Evolutionary conservation across 306 rosid genomes (phyloP), one percentile per base, ranked within the genome.

Genomic region (Senna tora): DNA sequence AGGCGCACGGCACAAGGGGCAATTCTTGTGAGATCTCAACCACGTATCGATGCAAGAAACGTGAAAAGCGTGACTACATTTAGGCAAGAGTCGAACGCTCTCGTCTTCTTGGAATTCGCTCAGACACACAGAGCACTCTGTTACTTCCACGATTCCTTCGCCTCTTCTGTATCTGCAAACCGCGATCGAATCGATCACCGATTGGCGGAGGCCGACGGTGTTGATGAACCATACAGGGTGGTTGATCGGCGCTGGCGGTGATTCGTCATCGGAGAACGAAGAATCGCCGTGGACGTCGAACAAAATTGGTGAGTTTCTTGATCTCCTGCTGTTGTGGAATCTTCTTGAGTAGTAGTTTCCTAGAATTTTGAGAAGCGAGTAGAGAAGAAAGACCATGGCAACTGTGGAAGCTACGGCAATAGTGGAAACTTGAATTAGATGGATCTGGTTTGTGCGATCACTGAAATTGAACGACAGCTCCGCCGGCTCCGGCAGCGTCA

Each of bases 111-210:
- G 77, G 64, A 92, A 92, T 52, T 92, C 96, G 25, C 87, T 61
- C 6, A 92, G 71, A 68, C 98, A 92, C 72, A 92, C 90, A 47
- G 98, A 85, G 34, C 98, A 92, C 43, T 88, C 90, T 3, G 89
- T 79, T 21, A 88, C 94, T 6, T 88, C 98, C 5, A 87, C 69
- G 34, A 92, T 47, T 3, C 86, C 88, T 53, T 89, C 96, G 0
- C 71, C 76, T 73, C 83, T 90, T 25, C 54, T 71, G 71, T 85
- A 90, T 45, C 79, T 77, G 56, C 77, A 86, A 16, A 82, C 84
- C 0, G 87, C 73, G 69, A 88, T 90, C 11, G 96, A 86, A 69
- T 93, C 96, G 17, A 93, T 90, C 0, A 80, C 64, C 5, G 95
- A 76, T 57, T 82, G 90, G 15, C 85, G 83, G 15, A 90, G 84